phyloP scores from a whole-genome alignment of 169 alveolate genomes.

The Eimeria praecox region DNA sequence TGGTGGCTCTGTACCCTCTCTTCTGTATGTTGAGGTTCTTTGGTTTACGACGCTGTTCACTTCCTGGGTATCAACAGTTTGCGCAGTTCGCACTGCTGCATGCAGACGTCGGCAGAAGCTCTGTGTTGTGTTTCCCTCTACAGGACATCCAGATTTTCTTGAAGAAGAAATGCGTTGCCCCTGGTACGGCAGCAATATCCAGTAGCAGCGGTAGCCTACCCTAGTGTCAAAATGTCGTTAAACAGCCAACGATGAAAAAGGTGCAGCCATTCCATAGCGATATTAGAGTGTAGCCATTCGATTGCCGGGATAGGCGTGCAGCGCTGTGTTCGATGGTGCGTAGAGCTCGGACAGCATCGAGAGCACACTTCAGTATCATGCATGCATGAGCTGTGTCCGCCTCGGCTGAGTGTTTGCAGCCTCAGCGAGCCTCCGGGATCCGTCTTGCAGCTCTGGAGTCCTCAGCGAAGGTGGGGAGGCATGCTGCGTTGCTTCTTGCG shows the following conservation, averaged over 20 bases:
- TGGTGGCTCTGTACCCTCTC: neutral
- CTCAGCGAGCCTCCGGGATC: constrained; percentile 60
- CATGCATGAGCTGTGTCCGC: neutral
- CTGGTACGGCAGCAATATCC: constrained; percentile 23
- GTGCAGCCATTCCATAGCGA: too few relatives aligned
- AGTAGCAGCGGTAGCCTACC: neutral
- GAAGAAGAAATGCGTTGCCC: constrained; percentile 60
- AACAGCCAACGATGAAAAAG: neutral
- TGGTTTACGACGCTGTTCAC: neutral
- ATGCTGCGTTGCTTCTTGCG: constrained; percentile 48
- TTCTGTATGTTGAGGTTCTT: neutral
- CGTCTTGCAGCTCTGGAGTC: constrained; percentile 70
- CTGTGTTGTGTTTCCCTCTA: neutral
- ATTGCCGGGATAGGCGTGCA: too few relatives aligned
- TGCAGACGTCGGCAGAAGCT: neutral
- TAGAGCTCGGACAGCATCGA: neutral
- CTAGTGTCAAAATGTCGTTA: neutral
- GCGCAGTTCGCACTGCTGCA: neutral
- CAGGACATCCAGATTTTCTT: constrained; percentile 57
- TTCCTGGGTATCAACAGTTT: neutral
- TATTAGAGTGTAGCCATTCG: too few relatives aligned
- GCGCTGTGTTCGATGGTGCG: neutral
- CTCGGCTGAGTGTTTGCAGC: neutral
- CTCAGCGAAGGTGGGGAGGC: constrained; percentile 51
- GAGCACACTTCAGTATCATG: neutral